These are phyloP conservation scores for Malassezia slooffiae DNA, from an alignment of 1,284 basidiomycete species.

Conservation along the genomic window DNA sequence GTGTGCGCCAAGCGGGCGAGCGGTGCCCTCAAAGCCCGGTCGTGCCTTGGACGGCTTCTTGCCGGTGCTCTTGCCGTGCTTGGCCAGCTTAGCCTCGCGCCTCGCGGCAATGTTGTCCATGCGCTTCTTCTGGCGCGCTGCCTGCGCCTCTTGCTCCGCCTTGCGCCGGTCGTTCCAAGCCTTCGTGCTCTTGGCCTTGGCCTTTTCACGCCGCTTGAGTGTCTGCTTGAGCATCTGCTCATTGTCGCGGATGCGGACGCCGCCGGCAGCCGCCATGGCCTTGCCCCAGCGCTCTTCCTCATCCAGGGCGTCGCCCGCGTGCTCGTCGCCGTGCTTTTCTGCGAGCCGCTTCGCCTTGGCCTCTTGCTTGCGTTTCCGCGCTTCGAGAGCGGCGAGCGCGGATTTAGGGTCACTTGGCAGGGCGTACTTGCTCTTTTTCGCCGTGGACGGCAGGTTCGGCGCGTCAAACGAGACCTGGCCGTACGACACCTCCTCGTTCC, in stretches of 20 bases:
- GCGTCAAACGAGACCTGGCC: conserved; percentile 15
- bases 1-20: conserved; percentile 10
- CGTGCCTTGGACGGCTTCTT: conserved; percentile 22
- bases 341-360: conserved; percentile 21
- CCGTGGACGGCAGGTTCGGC: conserved; percentile 3
- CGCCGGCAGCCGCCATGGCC: conserved; percentile 32
- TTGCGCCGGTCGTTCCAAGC: conserved; percentile 34
- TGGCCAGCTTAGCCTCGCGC: conserved; percentile 25
- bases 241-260: conserved; percentile 43
- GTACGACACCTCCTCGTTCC: too few relatives aligned
- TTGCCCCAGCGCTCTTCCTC: conserved; percentile 39
- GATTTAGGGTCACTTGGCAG: conserved; percentile 40
- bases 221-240: conserved; percentile 39
- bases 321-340: conserved; percentile 19
- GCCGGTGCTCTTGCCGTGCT: conserved; percentile 17
- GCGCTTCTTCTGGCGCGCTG: conserved; percentile 36
- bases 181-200: conserved; percentile 35
- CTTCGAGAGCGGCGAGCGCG: conserved; percentile 37
- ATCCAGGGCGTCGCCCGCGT: conserved; percentile 21
- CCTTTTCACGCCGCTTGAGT: conserved; percentile 36
- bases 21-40: conserved; percentile 34
- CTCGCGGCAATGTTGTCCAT: conserved; percentile 36
- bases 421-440: conserved; percentile 32
- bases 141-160: conserved; percentile 26
- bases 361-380: conserved; percentile 31